Base-by-base conservation (phyloP, 116 monocot genomes). In the Papilionanthe hybrid region DNA sequence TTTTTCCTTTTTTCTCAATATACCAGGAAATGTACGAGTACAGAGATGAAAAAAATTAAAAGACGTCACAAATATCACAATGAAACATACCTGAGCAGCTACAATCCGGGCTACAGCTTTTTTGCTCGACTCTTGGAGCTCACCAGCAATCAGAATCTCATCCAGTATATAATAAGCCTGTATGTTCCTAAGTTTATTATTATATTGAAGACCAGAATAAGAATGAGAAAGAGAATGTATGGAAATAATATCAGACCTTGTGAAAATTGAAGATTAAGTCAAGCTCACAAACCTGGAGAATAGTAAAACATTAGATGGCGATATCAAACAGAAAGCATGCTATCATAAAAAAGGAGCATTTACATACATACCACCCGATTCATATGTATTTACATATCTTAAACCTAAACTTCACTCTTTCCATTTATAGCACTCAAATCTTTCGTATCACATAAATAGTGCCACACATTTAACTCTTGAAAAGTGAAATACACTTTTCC, bases 241-340 rank as follows among this genome's bases (percentile, higher is more conserved):
- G 20, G 0, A 74, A 74, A 78, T 5, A 18, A n/a, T 30, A 57
- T 47, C 20, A 9, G 83, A 95, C 95, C 95, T 95, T 95, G 83
- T 95, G 92, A 79, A 95, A 95, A 78, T 93, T 93, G 80, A 93
- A 96, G 79, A 96, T 96, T 85, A 96, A 86, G 83, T 96, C 96
- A 83, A 96, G 80, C 75, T 96, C 96, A 76, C 96, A 96, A 42
- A 96, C 96, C 96, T 96, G 56, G 72, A 83, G 55, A 72, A 15
- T 75, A 72, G 30, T 77, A 42, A 76, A 78, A 79, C 57, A 58
- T 60, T 78, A 78, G 65, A 15, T 28, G 41, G n/a, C 5, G 48
- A 81, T 27, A 57, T 53, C 67, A 77, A 53, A 42, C 63, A 56
- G 76, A 44, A 6, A 25, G 0, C 22, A 72, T 55, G 47, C 69